Evolutionary conservation across 192 early-diverging fungal species (phyloP).

Genomic region (Piromyces finnis): DNA sequence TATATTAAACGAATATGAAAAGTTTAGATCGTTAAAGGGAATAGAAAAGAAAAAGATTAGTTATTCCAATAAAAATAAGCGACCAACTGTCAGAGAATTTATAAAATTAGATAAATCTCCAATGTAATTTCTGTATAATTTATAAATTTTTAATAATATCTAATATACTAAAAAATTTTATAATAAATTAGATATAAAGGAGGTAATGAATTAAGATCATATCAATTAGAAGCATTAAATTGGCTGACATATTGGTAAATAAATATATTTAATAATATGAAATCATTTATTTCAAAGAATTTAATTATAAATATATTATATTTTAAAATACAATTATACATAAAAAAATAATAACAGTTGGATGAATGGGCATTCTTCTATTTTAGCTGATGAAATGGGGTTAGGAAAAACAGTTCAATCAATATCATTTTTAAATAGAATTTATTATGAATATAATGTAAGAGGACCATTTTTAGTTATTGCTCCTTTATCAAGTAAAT

Average conservation of each 20-base stretch:
- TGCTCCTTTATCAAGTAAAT: background rate
- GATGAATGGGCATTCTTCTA: background rate
- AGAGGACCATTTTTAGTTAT: background rate
- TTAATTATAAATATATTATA: too few species aligned
- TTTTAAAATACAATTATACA: too few species aligned
- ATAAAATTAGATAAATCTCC: background rate
- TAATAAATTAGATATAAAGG: background rate
- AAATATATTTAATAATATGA: too few species aligned
- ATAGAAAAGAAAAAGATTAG: background rate
- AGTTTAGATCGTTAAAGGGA: background rate
- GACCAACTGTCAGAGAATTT: background rate
- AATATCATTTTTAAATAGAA: background rate
- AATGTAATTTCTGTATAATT: background rate
- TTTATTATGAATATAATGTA: background rate
- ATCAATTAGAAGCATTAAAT: background rate
- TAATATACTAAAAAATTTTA: too few species aligned
- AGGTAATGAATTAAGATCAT: background rate
- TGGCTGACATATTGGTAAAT: background rate
- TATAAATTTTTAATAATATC: too few species aligned
- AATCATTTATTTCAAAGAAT: too few species aligned
- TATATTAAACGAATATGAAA: background rate
- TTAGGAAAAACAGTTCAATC: background rate
- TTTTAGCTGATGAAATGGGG: background rate
- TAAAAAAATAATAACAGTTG: too few species aligned
- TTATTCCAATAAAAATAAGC: background rate